Percentiles rank a stretch among this genome's conserved stretches.
phyloP scores from a whole-genome alignment of 2,329 filamentous ascomycete species.

The Pseudocercospora macadamiae region DNA sequence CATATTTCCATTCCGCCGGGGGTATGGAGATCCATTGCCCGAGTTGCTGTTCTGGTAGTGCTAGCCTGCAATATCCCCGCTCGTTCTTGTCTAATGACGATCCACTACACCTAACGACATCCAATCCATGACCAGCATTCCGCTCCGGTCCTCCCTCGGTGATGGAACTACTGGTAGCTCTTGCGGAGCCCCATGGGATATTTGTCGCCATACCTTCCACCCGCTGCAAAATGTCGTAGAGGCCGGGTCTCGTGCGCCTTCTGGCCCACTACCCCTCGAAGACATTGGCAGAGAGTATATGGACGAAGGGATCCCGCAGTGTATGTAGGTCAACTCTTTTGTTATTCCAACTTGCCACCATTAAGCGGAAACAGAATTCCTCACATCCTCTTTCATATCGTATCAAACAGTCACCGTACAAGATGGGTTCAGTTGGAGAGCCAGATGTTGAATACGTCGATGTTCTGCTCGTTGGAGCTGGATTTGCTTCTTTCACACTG shows the following conservation, averaged over 20 bases:
- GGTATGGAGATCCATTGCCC: neutral
- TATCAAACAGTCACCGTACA: constrained; percentile 24
- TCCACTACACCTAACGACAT: neutral
- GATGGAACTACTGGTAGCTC: neutral
- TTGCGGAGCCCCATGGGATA: constrained; percentile 16
- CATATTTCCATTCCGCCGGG: constrained; percentile 4
- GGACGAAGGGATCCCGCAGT: constrained; percentile 1
- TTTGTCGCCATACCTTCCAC: constrained; percentile 14
- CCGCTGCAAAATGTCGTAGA: constrained; percentile 6
- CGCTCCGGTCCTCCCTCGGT: constrained; percentile 1
- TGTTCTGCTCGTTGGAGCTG: constrained; percentile 27
- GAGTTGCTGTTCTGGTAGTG: constrained; percentile 4
- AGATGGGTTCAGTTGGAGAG: constrained; percentile 33
- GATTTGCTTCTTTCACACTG: constrained; percentile 26
- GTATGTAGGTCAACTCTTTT: neutral
- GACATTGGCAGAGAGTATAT: constrained; percentile 17
- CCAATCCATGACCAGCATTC: neutral
- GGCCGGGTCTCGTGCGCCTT: constrained; percentile 12
- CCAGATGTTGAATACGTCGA: constrained; percentile 29
- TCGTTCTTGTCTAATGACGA: neutral
- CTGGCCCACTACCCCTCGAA: constrained; percentile 7
- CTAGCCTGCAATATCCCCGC: constrained; percentile 7
- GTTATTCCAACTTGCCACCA: constrained; percentile 13
- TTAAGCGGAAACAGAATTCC: constrained; percentile 21
- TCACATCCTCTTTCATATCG: constrained; percentile 17